Conservation (phyloP, 345 rosid genomes). For the Syzygium jambos region DNA sequence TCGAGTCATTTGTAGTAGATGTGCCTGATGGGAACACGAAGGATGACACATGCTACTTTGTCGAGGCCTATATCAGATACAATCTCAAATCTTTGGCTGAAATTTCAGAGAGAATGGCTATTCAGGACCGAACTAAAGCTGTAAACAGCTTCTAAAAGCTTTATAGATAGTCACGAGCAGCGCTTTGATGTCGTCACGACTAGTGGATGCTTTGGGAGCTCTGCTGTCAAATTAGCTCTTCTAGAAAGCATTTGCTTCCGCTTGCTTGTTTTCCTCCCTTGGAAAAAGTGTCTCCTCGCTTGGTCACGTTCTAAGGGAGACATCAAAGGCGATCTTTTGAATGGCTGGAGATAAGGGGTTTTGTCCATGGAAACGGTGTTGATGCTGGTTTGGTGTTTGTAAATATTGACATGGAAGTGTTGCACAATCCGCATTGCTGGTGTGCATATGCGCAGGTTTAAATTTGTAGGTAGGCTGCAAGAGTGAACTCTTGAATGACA, state of each 20-base stretch:
- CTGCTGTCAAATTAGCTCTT: neutral
- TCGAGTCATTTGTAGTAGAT: slow-evolving; percentile 50
- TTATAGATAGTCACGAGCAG: neutral
- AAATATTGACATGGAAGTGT: neutral
- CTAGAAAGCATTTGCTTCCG: neutral
- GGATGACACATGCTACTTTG: slow-evolving; percentile 51
- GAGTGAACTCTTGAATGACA: neutral
- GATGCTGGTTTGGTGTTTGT: neutral
- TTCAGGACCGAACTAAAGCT: slow-evolving; percentile 33
- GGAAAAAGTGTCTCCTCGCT: neutral
- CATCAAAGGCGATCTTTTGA: neutral
- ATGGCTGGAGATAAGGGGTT: neutral
- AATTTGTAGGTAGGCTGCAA: neutral
- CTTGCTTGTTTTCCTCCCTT: neutral
- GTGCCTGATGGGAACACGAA: slow-evolving; percentile 53
- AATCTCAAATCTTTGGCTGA: slow-evolving; percentile 51
- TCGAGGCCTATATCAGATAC: slow-evolving; percentile 41
- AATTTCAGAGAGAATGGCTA: slow-evolving; percentile 42
- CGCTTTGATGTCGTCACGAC: neutral
- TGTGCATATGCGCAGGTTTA: neutral
- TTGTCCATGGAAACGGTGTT: slow-evolving; percentile 1
- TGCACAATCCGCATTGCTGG: neutral
- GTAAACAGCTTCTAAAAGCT: slow-evolving; percentile 11
- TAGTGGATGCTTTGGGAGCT: neutral
- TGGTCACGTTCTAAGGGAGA: neutral